A percentile compares a stretch with the other conserved stretches of the same genome.
Conservation (phyloP, 2,329 filamentous ascomycete species). For the Cladophialophora immunda region DNA sequence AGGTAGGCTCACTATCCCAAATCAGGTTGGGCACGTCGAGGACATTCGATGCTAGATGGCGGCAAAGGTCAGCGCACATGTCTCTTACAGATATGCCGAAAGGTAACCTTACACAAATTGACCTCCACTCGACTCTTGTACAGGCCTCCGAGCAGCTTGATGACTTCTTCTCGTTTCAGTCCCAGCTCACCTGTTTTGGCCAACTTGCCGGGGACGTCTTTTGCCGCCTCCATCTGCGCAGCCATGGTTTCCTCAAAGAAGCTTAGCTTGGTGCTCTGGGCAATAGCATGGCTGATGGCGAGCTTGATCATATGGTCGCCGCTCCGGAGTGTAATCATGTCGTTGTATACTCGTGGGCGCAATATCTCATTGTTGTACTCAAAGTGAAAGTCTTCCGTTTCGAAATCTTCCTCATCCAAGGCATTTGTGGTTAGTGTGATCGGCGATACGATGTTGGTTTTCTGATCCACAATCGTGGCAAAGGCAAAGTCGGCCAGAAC, state of each 20-base stretch:
- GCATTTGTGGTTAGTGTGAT: slow-evolving; percentile 78
- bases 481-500: slow-evolving; percentile 95
- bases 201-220: slow-evolving; percentile 87
- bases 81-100: not conserved
- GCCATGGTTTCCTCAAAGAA: slow-evolving; percentile 98
- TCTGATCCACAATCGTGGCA: slow-evolving; percentile 48
- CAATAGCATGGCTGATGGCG: slow-evolving; percentile 82
- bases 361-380: slow-evolving; percentile 90
- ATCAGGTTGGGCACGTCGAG: slow-evolving; percentile 97
- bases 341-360: slow-evolving; percentile 92
- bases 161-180: slow-evolving; percentile 90
- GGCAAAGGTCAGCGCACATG: slow-evolving; percentile 19
- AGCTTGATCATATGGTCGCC: slow-evolving; percentile 90
- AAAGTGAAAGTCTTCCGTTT: slow-evolving; percentile 98
- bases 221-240: slow-evolving; percentile 89
- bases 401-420: slow-evolving; percentile 87
- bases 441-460: slow-evolving; percentile 45
- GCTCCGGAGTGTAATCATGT: slow-evolving; percentile 97
- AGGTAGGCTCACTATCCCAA: slow-evolving; percentile 95
- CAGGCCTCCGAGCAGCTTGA: slow-evolving; percentile 86
- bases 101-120: slow-evolving; percentile 80
- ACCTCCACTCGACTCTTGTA: slow-evolving; percentile 97
- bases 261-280: slow-evolving; percentile 94
- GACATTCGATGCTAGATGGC: slow-evolving; percentile 80
- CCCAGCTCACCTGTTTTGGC: slow-evolving; percentile 89